Conservation (phyloP, 2,329 filamentous ascomycete genomes). For the Leptographium lundbergii region DNA sequence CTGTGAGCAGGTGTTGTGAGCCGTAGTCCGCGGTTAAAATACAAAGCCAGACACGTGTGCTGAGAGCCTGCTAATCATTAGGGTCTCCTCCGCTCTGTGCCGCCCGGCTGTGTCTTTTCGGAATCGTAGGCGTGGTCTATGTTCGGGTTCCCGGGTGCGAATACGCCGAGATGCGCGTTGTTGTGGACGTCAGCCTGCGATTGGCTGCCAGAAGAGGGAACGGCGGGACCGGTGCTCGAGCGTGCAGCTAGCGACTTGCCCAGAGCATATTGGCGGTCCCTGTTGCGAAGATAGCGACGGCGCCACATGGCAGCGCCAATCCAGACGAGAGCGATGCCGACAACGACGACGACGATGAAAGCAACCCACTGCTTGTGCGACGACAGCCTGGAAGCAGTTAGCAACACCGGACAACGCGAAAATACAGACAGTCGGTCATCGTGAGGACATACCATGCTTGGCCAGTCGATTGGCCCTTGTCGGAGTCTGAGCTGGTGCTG, state of each 20-base stretch:
- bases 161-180: constrained; percentile 22
- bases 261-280: constrained; percentile 42
- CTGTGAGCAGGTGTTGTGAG: not conserved
- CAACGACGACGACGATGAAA: constrained; percentile 62
- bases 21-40: not conserved
- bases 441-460: constrained; percentile 1
- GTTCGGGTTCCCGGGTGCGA: constrained; percentile 24
- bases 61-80: not conserved
- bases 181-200: constrained; percentile 20
- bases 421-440: not conserved
- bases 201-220: constrained; percentile 19
- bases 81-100: constrained; percentile 15
- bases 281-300: constrained; percentile 59
- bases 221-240: constrained; percentile 16
- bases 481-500: not conserved
- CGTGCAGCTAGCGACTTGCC: constrained; percentile 26
- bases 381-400: constrained; percentile 38
- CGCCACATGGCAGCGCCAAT: constrained; percentile 58
- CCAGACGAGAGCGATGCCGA: constrained; percentile 56
- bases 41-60: not conserved
- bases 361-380: constrained; percentile 70
- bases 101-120: constrained; percentile 23
- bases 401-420: not conserved
- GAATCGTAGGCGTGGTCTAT: constrained; percentile 20
- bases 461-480: not conserved